phyloP scores from a whole-genome alignment of 2,329 filamentous ascomycete genomes.

The Leptographium flavum region DNA sequence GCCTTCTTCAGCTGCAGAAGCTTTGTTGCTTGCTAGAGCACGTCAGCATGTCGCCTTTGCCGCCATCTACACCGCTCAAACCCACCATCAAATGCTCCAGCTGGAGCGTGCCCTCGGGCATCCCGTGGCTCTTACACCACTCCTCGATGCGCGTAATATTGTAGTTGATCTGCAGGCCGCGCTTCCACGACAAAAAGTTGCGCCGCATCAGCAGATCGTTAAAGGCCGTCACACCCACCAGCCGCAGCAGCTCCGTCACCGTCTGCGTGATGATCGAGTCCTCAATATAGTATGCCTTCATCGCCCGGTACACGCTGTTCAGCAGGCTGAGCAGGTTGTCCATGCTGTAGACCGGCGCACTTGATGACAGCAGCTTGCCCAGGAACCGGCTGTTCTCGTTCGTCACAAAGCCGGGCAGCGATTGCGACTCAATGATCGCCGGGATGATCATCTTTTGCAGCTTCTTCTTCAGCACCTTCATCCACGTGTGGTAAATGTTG shows the following conservation, averaged over 20 bases:
- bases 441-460: conserved; percentile 99
- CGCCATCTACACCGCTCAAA: not conserved
- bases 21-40: conserved; percentile 79
- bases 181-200: conserved; percentile 99
- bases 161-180: conserved; percentile 98
- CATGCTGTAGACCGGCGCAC: conserved; percentile 95
- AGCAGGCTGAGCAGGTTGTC: conserved; percentile 90
- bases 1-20: conserved; percentile 97
- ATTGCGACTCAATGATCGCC: conserved; percentile 97
- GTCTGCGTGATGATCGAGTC: conserved; percentile 93
- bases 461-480: conserved; percentile 99
- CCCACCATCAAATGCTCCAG: conserved; percentile 92
- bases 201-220: conserved; percentile 95
- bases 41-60: not conserved
- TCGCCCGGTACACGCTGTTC: conserved; percentile 95
- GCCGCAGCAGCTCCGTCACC: conserved; percentile 77
- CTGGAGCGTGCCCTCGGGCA: conserved; percentile 95
- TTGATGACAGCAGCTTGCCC: conserved; percentile 85
- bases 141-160: conserved; percentile 99
- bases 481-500: conserved; percentile 99
- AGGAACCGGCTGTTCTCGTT: conserved; percentile 98
- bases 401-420: conserved; percentile 92
- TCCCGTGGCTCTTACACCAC: conserved; percentile 99
- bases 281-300: conserved; percentile 97
- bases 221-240: conserved; percentile 95